These are phyloP conservation scores for Boletellus sp. DNA, from an alignment of 768 basidiomycete species.

Conservation along the genomic window DNA sequence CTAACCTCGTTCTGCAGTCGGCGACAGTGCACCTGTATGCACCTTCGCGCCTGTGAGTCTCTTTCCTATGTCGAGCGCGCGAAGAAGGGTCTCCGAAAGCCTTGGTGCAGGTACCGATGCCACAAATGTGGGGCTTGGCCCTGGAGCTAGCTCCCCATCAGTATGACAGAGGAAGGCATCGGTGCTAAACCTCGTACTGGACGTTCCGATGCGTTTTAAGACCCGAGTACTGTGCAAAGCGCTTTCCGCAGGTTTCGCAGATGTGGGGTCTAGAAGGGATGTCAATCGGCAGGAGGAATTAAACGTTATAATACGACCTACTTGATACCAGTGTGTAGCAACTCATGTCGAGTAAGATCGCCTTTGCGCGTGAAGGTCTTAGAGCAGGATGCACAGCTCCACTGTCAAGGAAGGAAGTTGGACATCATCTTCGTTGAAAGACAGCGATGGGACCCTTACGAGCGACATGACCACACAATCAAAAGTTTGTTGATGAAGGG, in stretches of 20 bases:
- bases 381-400: constrained; percentile 41
- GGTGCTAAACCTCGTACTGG: constrained; percentile 47
- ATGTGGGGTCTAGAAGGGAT: constrained; percentile 42
- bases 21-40: constrained; percentile 44
- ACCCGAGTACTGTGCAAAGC: constrained; percentile 57
- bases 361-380: constrained; percentile 54
- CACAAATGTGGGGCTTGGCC: constrained; percentile 51
- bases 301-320: constrained; percentile 22
- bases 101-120: constrained; percentile 41
- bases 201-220: constrained; percentile 61
- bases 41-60: constrained; percentile 46
- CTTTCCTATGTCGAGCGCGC: constrained; percentile 58
- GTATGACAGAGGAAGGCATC: background rate
- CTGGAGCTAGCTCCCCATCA: constrained; percentile 40
- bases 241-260: constrained; percentile 51
- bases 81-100: constrained; percentile 71
- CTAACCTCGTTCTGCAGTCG: constrained; percentile 49
- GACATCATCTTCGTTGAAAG: background rate
- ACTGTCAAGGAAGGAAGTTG: constrained; percentile 23
- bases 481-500: constrained; percentile 11
- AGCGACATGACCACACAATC: constrained; percentile 19
- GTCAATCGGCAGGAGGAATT: background rate
- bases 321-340: constrained; percentile 50
- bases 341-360: constrained; percentile 57
- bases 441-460: constrained; percentile 9